Evolutionary conservation across 1,284 basidiomycete genomes (phyloP), one percentile per base, ranked within the genome.

Genomic region (Ceratobasidium sp.): DNA sequence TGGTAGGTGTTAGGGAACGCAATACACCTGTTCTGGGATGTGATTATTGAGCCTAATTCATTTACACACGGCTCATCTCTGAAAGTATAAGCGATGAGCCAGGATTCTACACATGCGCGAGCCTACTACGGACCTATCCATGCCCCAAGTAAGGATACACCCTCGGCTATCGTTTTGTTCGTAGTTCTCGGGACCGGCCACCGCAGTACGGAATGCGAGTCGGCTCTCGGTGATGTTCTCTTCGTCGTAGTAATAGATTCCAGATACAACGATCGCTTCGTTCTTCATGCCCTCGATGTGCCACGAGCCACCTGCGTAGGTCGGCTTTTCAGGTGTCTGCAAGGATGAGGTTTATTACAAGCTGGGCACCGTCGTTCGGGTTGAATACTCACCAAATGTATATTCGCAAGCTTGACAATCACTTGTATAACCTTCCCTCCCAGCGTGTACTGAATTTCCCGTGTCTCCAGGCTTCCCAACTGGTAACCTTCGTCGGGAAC

Each of bases 331-430:
- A 0, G 84, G 83, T 0, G 82, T 82, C 27, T 77, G 67, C 32
- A 71, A 65, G 55, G 58, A 17, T 27, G 35, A 27, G 10, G 50
- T 25, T 2, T 40, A 25, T 20, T 12, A 35, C 29, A 34, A 45
- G 42, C 25, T 8, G 35, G 25, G 56, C 20, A 84, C 80, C 68
- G 85, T 84, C 15, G 85, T 76, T 71, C 85, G 84, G 1, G 83
- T 68, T 1, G 65, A 76, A n/a, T n/a, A n/a, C n/a, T n/a, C n/a
- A n/a, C n/a, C n/a, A n/a, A n/a, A n/a, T n/a, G n/a, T n/a, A n/a
- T n/a, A n/a, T n/a, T n/a, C n/a, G n/a, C n/a, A n/a, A n/a, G n/a
- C n/a, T n/a, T n/a, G n/a, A n/a, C n/a, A n/a, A n/a, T n/a, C n/a
- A n/a, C n/a, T n/a, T n/a, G n/a, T n/a, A n/a, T n/a, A n/a, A n/a